A percentile compares a stretch with the other conserved stretches of the same genome.
Conservation (phyloP, 192 early-diverging fungal species). For the Gonapodya sp. region DNA sequence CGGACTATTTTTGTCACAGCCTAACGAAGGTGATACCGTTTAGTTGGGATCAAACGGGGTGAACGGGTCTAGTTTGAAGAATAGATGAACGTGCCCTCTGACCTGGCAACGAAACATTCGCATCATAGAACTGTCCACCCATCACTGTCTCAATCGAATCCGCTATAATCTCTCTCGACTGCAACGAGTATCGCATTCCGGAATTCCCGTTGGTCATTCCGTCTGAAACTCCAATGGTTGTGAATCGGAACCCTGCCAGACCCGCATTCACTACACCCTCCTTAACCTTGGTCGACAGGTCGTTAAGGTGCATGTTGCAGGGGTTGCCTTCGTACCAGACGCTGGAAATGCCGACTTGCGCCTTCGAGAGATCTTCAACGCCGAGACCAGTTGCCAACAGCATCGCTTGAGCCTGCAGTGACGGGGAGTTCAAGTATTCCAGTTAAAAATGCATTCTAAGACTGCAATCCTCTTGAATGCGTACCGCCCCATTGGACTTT, state of each 20-base stretch:
- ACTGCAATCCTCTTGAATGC: background rate
- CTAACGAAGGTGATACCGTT: conserved; percentile 11
- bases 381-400: conserved; percentile 88
- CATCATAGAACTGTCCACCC: conserved; percentile 97
- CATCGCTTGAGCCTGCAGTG: background rate
- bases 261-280: conserved; percentile 82
- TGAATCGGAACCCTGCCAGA: conserved; percentile 92
- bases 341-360: conserved; percentile 93
- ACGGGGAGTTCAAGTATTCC: background rate
- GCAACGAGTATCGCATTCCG: conserved; percentile 95
- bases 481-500: background rate
- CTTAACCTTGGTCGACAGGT: conserved; percentile 81
- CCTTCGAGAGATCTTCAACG: conserved; percentile 67
- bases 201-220: conserved; percentile 95
- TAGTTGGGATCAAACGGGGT: conserved; percentile 6
- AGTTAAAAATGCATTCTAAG: background rate
- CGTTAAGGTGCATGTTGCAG: conserved; percentile 98
- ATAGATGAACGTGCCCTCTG: no score
- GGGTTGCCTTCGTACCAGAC: conserved; percentile 99
- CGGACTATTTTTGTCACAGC: conserved; percentile 67
- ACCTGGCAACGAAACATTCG: conserved; percentile 93
- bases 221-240: conserved; percentile 92
- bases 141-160: conserved; percentile 99
- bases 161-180: conserved; percentile 95
- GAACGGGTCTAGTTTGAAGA: background rate